These are phyloP conservation scores for Phlebiopsis flavidoalba DNA, from an alignment of 768 basidiomycete species.

Conservation along the genomic window DNA sequence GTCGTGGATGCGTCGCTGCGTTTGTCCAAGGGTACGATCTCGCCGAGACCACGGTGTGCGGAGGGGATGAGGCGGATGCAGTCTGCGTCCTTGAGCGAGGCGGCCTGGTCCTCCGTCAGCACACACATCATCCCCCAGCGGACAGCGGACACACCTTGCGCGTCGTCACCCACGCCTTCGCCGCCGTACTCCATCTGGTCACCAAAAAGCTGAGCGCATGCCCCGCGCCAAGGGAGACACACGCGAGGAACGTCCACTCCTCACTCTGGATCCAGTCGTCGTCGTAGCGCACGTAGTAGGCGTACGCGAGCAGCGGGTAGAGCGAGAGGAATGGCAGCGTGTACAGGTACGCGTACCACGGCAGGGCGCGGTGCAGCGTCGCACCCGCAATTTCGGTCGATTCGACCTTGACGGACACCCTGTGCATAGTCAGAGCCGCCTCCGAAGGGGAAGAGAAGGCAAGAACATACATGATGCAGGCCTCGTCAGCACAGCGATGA, in stretches of 20 bases:
- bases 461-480: not conserved
- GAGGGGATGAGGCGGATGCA: slow-evolving; percentile 79
- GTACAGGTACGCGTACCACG: slow-evolving; percentile 53
- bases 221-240: slow-evolving; percentile 74
- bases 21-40: slow-evolving; percentile 76
- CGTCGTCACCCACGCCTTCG: slow-evolving; percentile 78
- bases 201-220: slow-evolving; percentile 92
- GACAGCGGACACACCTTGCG: slow-evolving; percentile 44
- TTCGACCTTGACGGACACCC: slow-evolving; percentile 29
- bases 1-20: slow-evolving; percentile 65
- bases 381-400: slow-evolving; percentile 31
- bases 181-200: slow-evolving; percentile 83
- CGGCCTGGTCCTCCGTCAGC: slow-evolving; percentile 36
- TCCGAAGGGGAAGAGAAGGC: not conserved
- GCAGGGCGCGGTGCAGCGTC: slow-evolving; percentile 29
- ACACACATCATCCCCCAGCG: not conserved
- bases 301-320: slow-evolving; percentile 82
- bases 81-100: slow-evolving; percentile 64
- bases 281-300: slow-evolving; percentile 89
- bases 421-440: slow-evolving; percentile 5
- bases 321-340: slow-evolving; percentile 72
- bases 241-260: slow-evolving; percentile 97
- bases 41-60: slow-evolving; percentile 80
- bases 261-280: slow-evolving; percentile 84
- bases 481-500: not conserved